phyloP scores from a whole-genome alignment of 768 basidiomycete species.

The Tricholoma furcatifolium region DNA sequence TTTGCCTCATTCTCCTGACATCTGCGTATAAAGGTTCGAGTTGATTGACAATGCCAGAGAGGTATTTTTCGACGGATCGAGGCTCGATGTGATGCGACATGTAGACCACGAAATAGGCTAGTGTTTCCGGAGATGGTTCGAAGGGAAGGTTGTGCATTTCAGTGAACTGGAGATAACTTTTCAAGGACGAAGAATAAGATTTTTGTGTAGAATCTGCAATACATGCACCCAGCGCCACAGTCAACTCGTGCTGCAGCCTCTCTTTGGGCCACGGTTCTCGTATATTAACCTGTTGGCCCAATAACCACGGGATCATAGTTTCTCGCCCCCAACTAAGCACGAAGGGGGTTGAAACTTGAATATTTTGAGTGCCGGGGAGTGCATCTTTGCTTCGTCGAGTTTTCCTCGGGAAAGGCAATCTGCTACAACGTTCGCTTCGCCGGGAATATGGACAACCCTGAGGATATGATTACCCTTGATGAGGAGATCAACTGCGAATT shows the following conservation, averaged over 20 bases:
- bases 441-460: neutral
- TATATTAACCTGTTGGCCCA: neutral
- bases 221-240: no score
- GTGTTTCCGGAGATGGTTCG: no score
- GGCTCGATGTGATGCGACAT: slow-evolving; percentile 37
- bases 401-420: neutral
- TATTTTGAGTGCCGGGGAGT: neutral
- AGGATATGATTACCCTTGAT: neutral
- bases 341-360: neutral
- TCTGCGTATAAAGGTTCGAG: slow-evolving; percentile 25
- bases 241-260: slow-evolving; percentile 20
- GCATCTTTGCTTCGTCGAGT: no score
- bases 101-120: slow-evolving; percentile 33
- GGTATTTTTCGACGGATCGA: slow-evolving; percentile 30
- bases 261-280: slow-evolving; percentile 29
- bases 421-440: neutral
- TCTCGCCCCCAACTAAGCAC: neutral
- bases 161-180: no score
- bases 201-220: no score
- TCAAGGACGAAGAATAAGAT: no score
- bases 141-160: no score
- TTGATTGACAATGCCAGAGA: slow-evolving; percentile 36
- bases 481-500: neutral
- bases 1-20: slow-evolving; percentile 16
- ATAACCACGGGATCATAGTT: slow-evolving; percentile 19